Evolutionary conservation across 805 yeast species (phyloP), one percentile per base, ranked within the genome.

Genomic region (Priceomyces melissophilus): DNA sequence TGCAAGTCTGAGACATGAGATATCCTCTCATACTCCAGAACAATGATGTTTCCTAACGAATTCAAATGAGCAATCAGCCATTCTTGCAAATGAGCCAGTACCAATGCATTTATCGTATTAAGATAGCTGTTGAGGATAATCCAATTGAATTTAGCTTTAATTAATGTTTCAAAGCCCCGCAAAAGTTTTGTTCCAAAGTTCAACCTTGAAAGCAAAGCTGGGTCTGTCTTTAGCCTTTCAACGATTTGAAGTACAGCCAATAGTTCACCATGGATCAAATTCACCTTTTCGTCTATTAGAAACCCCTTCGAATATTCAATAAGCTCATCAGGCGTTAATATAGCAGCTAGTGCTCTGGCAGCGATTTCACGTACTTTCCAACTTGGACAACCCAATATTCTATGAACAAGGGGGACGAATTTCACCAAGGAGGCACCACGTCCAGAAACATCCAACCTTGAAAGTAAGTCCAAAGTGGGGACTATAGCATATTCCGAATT

Each of bases 311-410:
- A 49, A 7, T 63, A 45, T 2, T 34, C 31, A 2, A 39, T 12
- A 17, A 49, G 23, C 3, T 49, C 44, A 2, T 40, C 32, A 6
- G 42, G 39, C 12, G 39, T 40, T 10, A 76, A 57, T 36, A 83
- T 58, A 0, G 82, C 63, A 0, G 83, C 76, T 2, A 87, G 52
- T 3, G 88, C 77, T 53, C 81, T 72, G 0, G 96, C 87, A 0
- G 96, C 85, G 78, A 87, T 77, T 54, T 90, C 96, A 46, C 99
- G 74, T 7, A 93, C 74, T 52, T 88, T 88, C 96, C 96, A 91
- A 41, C 73, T 67, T 32, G 60, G 61, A 44, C 79, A 76, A 0
- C 66, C 65, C 25, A 90, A 62, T 46, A 83, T 73, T 13, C 52
- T 39, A 17, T 67, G 49, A 11, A 87, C 61, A 14, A 75, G 57